Evolutionary conservation across 257 asterid species (phyloP).

Genomic region (Jacaranda mimosifolia): DNA sequence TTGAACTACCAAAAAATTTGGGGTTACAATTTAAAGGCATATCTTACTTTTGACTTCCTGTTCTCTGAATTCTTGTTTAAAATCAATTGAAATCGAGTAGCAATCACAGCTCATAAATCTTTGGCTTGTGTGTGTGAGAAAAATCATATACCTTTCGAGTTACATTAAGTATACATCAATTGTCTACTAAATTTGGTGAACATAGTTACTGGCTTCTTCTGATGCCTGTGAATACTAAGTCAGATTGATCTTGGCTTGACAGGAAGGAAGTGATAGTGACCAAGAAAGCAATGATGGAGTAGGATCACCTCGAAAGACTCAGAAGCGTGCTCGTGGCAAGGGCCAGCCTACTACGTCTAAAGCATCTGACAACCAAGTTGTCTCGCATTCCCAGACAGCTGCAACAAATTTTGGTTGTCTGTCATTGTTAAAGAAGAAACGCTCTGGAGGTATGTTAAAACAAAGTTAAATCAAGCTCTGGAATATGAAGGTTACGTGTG

Average conservation of each 20-base stretch:
- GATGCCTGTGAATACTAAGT: conserved; percentile 45
- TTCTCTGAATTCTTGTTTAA: not conserved
- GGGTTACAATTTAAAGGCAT: not conserved
- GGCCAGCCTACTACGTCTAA: conserved; percentile 61
- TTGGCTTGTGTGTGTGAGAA: conserved; percentile 18
- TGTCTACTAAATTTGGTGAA: conserved; percentile 24
- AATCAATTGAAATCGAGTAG: not conserved
- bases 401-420: conserved; percentile 63
- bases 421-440: conserved; percentile 76
- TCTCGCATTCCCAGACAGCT: conserved; percentile 52
- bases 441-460: conserved; percentile 69
- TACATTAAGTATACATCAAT: conserved; percentile 31
- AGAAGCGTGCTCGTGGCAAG: conserved; percentile 74
- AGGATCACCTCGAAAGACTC: conserved; percentile 78
- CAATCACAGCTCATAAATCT: conserved; percentile 25
- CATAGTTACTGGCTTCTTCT: conserved; percentile 23
- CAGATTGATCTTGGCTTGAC: conserved; percentile 45
- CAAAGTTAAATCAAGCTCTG: conserved; percentile 26
- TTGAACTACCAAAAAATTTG: conserved; percentile 5
- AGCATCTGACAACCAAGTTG: conserved; percentile 53
- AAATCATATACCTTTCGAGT: conserved; percentile 15
- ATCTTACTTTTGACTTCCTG: conserved; percentile 2
- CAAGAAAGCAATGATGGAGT: conserved; percentile 85
- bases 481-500: conserved; percentile 23
- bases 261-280: conserved; percentile 91